Percentiles rank a stretch among this genome's conserved stretches.
phyloP scores from a whole-genome alignment of 345 rosid genomes.

The Ceriops decandra region DNA sequence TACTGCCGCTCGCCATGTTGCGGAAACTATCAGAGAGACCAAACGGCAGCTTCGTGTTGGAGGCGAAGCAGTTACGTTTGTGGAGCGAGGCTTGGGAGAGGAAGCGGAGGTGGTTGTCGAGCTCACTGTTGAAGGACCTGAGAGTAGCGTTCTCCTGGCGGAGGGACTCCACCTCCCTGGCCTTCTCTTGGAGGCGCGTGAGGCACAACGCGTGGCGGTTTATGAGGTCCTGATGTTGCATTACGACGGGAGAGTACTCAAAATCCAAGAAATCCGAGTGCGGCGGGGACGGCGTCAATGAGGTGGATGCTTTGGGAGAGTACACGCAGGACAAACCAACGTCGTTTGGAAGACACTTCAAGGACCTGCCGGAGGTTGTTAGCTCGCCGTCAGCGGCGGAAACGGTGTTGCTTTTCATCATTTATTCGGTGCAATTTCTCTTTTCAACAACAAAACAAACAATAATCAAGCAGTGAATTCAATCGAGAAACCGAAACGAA shows the following conservation, averaged over 20 bases:
- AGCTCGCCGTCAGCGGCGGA: constrained; percentile 19
- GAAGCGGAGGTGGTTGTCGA: constrained; percentile 47
- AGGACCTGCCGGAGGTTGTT: constrained; percentile 1
- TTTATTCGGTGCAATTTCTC: neutral
- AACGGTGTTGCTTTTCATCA: constrained; percentile 29
- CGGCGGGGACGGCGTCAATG: constrained; percentile 15
- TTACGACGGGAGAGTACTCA: constrained; percentile 24
- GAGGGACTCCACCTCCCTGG: constrained; percentile 51
- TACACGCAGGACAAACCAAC: constrained; percentile 17
- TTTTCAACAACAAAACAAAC: no score
- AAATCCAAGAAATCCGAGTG: constrained; percentile 1
- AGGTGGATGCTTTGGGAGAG: neutral
- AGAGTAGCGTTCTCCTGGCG: constrained; percentile 60
- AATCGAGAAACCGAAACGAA: no score
- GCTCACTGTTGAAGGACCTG: constrained; percentile 53
- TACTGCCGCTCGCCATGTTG: constrained; percentile 15
- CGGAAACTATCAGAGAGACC: constrained; percentile 37
- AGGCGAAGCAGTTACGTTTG: constrained; percentile 18
- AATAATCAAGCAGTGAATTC: no score
- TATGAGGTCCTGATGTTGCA: constrained; percentile 46
- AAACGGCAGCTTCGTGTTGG: constrained; percentile 34
- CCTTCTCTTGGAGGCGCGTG: constrained; percentile 45
- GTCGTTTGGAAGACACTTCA: constrained; percentile 8
- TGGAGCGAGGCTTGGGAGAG: constrained; percentile 38
- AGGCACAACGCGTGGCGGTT: constrained; percentile 45